These are phyloP conservation scores for Citrus sinensis DNA, from an alignment of 345 rosid species.

Conservation along the genomic window DVS_A1.0 CM039167.1:27712001-27712500, in stretches of 20 bases:
- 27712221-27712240: too few relatives aligned
- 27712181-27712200: too few relatives aligned
- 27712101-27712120: too few relatives aligned
- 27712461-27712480: conserved; percentile 32
- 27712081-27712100: too few relatives aligned
- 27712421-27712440: conserved; percentile 28
- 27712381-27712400: conserved; percentile 20
- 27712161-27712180: too few relatives aligned
- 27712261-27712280: not conserved
- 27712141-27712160: too few relatives aligned
- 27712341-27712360: conserved; percentile 32
- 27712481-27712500: conserved; percentile 27
- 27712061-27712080: too few relatives aligned
- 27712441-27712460: conserved; percentile 21
- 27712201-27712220: too few relatives aligned
- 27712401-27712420: conserved; percentile 28
- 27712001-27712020: too few relatives aligned
- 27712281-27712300: conserved; percentile 26
- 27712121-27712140: too few relatives aligned
- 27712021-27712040: too few relatives aligned
- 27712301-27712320: conserved; percentile 12
- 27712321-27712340: conserved; percentile 20
- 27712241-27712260: not conserved
- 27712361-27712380: conserved; percentile 18
- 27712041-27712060: too few relatives aligned